Evolutionary conservation across 192 early-diverging fungal genomes (phyloP), one percentile per base, ranked within the genome.

Genomic region (Podila clonocystis): DNA sequence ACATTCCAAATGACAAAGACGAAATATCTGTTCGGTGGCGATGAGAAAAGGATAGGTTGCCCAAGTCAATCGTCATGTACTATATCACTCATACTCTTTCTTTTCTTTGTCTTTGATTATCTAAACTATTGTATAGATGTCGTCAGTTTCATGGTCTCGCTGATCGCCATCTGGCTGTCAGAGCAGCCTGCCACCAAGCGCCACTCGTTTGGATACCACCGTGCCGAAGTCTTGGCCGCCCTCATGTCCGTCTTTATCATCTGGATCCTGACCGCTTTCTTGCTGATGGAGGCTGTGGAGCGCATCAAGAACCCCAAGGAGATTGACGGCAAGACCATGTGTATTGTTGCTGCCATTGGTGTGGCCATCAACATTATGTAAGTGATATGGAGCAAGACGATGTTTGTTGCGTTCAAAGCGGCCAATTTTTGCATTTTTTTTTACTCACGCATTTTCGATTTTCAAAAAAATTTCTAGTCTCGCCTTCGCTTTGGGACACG

Each of bases 161-260:
- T 95, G 52, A 83, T 85, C 64, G 90, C 77, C 48, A 80, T 80
- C 67, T 80, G 77, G 77, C 67, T 80, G 28, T 80, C 77, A 48
- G 77, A 80, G 57, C 77, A 73, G 67, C 77, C 77, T 59, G 77
- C 77, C 8, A 80, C 77, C 60, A 80, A 80, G 67, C 77, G 77
- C 52, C 77, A 80, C 70, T 89, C 89, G 12, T 96, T 90, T 78
- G 94, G 94, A 38, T 95, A 90, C 58, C 85, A 94, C 63, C 88
- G 94, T 30, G 89, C 92, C 41, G 93, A 96, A 74, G 92, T 95
- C 61, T 78, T 96, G 48, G 95, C 93, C 29, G 95, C 94, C 0
- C 82, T 95, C 19, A 64, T 86, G 61, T 94, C 93, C 9, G 92
- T 91, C n/a, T 86, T 93, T 34, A 85, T 92, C 31, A 93, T 96